Evolutionary conservation across 805 yeast species (phyloP).

Genomic region (Ogataea polymorpha): DNA sequence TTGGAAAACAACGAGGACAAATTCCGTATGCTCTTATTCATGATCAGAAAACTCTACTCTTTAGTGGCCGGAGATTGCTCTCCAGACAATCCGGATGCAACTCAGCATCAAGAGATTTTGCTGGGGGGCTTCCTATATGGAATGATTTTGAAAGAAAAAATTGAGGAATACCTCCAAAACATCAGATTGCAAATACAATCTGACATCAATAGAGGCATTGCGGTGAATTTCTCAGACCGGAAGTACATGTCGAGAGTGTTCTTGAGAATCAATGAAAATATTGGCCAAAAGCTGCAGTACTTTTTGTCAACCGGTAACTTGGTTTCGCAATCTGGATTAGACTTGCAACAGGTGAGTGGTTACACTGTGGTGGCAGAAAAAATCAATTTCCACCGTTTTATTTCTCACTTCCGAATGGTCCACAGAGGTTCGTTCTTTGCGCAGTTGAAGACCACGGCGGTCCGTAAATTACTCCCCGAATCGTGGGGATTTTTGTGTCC

Average conservation of each 20-base stretch:
- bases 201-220: conserved; percentile 75
- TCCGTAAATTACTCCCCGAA: conserved; percentile 92
- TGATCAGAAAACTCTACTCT: conserved; percentile 93
- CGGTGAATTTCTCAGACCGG: conserved; percentile 79
- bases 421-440: conserved; percentile 99
- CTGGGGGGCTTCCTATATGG: conserved; percentile 96
- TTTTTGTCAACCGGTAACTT: conserved; percentile 95
- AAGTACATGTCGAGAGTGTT: conserved; percentile 81
- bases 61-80: conserved; percentile 95
- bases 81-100: conserved; percentile 98
- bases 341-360: conserved; percentile 96
- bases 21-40: conserved; percentile 81
- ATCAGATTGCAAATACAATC: conserved; percentile 71
- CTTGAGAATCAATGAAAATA: conserved; percentile 80
- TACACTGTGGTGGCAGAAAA: conserved; percentile 98
- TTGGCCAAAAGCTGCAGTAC: conserved; percentile 91
- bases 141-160: conserved; percentile 93
- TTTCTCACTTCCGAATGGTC: conserved; percentile 99
- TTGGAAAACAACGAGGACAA: conserved; percentile 72
- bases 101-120: conserved; percentile 96
- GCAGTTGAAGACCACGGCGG: conserved; percentile 94
- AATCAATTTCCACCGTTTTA: conserved; percentile 93
- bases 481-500: conserved; percentile 99
- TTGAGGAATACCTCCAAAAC: conserved; percentile 83
- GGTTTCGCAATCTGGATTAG: conserved; percentile 95